Percentiles rank a stretch among this genome's conserved stretches.
phyloP scores from a whole-genome alignment of 345 rosid genomes.

The Rhodomyrtus tomentosa region DNA sequence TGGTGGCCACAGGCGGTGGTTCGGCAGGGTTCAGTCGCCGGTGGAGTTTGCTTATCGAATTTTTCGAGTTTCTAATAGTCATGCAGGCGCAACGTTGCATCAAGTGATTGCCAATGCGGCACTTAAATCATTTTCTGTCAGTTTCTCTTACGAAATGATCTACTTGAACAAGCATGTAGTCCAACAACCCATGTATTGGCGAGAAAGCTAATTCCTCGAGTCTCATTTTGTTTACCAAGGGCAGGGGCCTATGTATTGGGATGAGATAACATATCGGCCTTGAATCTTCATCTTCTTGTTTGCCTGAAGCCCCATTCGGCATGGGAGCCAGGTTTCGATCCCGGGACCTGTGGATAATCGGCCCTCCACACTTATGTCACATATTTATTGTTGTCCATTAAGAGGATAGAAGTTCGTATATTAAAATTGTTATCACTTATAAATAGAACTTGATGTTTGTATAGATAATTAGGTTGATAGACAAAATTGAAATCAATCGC shows the following conservation, averaged over 20 bases:
- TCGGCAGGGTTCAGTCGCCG: fast-evolving
- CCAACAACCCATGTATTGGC: neutral
- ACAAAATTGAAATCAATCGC: no score
- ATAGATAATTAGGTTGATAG: no score
- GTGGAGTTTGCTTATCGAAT: neutral
- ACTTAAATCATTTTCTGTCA: neutral
- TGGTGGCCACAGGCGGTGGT: fast-evolving
- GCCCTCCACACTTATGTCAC: neutral
- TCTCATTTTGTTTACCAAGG: no score
- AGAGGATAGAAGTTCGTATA: no score
- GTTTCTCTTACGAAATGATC: neutral
- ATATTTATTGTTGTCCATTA: no score
- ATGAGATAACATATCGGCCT: no score
- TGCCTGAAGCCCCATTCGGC: neutral
- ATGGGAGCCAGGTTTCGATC: neutral
- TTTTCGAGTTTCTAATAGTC: no score
- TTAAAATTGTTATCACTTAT: no score
- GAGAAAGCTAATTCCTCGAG: neutral
- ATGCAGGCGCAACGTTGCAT: no score
- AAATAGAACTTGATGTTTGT: no score
- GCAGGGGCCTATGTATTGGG: no score
- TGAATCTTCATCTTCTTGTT: neutral
- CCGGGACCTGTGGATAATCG: neutral
- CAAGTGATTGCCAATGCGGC: neutral
- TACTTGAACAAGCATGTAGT: neutral